Conservation (phyloP, 768 basidiomycete genomes). For the Kwoniella dejecticola region DNA sequence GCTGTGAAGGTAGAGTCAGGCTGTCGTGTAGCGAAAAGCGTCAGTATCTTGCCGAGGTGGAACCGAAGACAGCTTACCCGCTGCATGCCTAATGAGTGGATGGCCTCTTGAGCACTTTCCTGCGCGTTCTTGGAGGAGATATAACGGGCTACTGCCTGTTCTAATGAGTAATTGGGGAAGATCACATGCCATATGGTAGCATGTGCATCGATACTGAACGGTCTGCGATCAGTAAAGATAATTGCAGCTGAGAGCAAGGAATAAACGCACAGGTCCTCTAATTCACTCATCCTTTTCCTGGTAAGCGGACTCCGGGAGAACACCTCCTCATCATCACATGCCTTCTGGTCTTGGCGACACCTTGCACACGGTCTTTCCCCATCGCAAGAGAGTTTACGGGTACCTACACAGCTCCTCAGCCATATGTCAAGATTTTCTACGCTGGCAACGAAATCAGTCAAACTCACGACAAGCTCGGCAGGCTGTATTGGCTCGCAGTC, state of each 20-base stretch:
- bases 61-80: not conserved
- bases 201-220: not conserved
- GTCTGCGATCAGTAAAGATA: not conserved
- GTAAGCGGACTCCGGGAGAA: not conserved
- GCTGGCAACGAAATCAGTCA: not conserved
- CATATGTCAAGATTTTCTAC: not conserved
- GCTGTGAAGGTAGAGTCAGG: too few species aligned
- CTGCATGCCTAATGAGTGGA: not conserved
- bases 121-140: not conserved
- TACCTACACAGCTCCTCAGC: not conserved
- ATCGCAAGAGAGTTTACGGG: slow-evolving; percentile 6
- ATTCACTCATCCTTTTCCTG: not conserved
- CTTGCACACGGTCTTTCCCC: not conserved
- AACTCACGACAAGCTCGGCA: slow-evolving; percentile 1
- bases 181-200: not conserved
- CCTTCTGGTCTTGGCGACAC: not conserved
- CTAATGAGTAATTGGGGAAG: not conserved
- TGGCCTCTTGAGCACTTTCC: not conserved
- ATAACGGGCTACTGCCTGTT: not conserved
- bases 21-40: too few species aligned
- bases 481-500: not conserved
- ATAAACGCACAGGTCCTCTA: slow-evolving; percentile 1
- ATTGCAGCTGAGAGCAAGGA: not conserved
- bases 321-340: not conserved
- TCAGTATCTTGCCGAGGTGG: too few species aligned